phyloP scores from a whole-genome alignment of 352 stramenopile genomes.

The Phytopythium mirpurense region DNA sequence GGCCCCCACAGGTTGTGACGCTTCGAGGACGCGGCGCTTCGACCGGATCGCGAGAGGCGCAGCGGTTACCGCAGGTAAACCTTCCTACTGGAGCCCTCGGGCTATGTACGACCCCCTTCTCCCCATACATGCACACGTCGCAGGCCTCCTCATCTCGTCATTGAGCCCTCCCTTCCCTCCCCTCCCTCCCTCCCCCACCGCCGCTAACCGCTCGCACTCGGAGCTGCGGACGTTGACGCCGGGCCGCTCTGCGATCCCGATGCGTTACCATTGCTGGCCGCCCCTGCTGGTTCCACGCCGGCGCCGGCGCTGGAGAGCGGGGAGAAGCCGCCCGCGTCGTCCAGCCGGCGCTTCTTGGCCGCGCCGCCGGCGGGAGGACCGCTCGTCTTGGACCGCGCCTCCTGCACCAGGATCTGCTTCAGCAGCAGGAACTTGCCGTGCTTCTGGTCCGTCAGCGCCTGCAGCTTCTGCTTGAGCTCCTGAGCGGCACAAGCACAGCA shows the following conservation, averaged over 20 bases:
- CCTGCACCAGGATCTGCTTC: conserved; percentile 65
- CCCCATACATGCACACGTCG: too few species aligned
- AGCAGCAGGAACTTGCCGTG: conserved; percentile 68
- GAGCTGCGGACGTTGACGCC: not conserved
- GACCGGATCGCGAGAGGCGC: too few species aligned
- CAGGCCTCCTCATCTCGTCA: too few species aligned
- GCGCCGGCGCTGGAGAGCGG: not conserved
- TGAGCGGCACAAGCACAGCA: conserved; percentile 4
- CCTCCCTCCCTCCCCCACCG: too few species aligned
- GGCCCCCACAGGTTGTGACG: not conserved
- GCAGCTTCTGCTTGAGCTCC: conserved; percentile 43
- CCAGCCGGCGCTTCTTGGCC: conserved; percentile 32
- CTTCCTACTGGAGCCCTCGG: too few species aligned
- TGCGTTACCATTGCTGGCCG: too few species aligned
- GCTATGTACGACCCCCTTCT: too few species aligned
- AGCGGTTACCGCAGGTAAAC: too few species aligned
- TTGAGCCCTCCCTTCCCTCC: too few species aligned
- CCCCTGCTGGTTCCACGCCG: too few species aligned
- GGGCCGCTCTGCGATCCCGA: too few species aligned
- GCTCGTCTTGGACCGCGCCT: conserved; percentile 49
- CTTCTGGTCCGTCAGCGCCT: conserved; percentile 55
- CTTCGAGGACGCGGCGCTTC: not conserved
- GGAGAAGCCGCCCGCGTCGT: conserved; percentile 7
- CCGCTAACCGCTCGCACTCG: too few species aligned
- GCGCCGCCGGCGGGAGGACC: not conserved